Conservation (phyloP, 2,329 filamentous ascomycete genomes). For the Epichloe glyceriae region DNA sequence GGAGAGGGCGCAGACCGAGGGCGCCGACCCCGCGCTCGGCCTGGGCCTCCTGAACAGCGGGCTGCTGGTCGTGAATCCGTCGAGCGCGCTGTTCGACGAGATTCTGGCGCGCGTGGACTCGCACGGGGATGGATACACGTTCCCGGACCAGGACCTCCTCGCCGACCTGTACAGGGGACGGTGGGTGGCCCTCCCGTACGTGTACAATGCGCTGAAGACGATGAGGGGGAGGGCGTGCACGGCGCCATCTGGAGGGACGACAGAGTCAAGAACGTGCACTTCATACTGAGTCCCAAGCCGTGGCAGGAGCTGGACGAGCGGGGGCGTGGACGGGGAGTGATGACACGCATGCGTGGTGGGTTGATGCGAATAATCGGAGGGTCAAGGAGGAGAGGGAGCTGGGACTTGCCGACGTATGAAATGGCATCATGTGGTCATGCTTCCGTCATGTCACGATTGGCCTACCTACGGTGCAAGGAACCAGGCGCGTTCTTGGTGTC, state of each 20-base stretch:
- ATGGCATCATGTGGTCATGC: too few relatives aligned
- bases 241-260: conserved; percentile 43
- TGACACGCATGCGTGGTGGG: conserved; percentile 44
- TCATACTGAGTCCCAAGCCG: conserved; percentile 48
- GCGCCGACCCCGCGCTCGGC: conserved; percentile 29
- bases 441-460: too few relatives aligned
- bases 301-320: conserved; percentile 39
- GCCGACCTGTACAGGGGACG: conserved; percentile 39
- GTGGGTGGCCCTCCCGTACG: conserved; percentile 46
- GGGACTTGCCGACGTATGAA: conserved; percentile 17
- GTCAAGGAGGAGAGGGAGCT: conserved; percentile 25
- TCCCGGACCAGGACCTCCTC: conserved; percentile 47
- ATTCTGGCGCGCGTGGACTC: conserved; percentile 39
- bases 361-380: conserved; percentile 33
- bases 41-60: conserved; percentile 37
- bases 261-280: conserved; percentile 47
- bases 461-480: too few relatives aligned
- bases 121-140: conserved; percentile 35
- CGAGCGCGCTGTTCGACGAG: conserved; percentile 29
- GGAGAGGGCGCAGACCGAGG: conserved; percentile 31
- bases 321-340: conserved; percentile 30
- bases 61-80: conserved; percentile 44
- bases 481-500: too few relatives aligned
- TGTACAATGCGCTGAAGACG: conserved; percentile 52
- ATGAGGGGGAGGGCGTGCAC: conserved; percentile 40